Evolutionary conservation across 441 rosid genomes (phyloP), one percentile per base, ranked within the genome.

Genomic region (Populus trichocarpa): DNA sequence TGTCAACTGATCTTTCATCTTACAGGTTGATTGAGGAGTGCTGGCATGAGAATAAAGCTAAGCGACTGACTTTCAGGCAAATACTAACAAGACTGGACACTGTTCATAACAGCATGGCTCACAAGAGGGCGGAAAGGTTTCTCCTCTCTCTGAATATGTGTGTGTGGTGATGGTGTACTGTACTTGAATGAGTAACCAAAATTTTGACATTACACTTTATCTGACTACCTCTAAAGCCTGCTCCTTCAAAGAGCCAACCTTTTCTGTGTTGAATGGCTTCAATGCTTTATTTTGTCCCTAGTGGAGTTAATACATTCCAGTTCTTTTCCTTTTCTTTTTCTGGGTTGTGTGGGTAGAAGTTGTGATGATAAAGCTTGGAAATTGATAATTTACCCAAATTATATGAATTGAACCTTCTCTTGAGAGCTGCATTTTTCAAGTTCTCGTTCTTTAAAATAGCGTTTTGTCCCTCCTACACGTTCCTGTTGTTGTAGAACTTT

Each of bases 21-120:
- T 20, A 30, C 89, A 93, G 99, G 87, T 86, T 92, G 84, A 96
- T 94, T 77, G 97, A 90, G 86, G 94, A 90, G 74, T 96, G 98
- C 85, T 96, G 99, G 99, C 79, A 81, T 68, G 97, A 93, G 74
- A 87, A 90, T 72, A 96, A 97, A 32, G 83, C 88, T 9, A 92
- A 87, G 81, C 86, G 99, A 81, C 99, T 96, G 0, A 81, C 97
- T 16, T 96, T 92, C 86, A 90, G 88, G 86, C 88, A 90, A 84
- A 87, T 96, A 75, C 86, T 96, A 78, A 81, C 70, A 40, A 87
- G 80, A 72, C 89, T 93, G 75, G 98, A 93, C 81, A 81, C 85
- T 4, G 87, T 93, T 78, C 80, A 86, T 73, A 75, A 80, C 81
- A 83, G 82, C 14, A 79, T 90, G 64, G 84, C 82, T 75, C 95